A percentile compares a stretch with the other conserved stretches of the same genome.
These are phyloP conservation scores for Pecoramyces ruminantium DNA, from an alignment of 192 early-diverging fungal species.

Conservation along the genomic window DNA sequence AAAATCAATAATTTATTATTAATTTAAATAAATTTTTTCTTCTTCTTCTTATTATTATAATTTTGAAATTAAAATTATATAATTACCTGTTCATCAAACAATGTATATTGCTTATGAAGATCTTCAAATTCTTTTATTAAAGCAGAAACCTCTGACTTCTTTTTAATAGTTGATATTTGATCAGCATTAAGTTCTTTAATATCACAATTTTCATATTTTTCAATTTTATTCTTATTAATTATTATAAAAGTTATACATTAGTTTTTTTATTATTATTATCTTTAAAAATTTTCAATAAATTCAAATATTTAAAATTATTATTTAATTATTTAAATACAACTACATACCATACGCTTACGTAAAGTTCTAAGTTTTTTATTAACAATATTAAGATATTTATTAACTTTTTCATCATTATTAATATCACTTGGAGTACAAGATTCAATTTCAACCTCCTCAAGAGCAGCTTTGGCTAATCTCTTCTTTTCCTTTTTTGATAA, in stretches of 20 bases:
- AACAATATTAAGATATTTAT: background rate
- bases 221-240: background rate
- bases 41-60: too few species aligned
- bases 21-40: too few species aligned
- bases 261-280: too few species aligned
- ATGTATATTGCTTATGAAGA: background rate
- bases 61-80: too few species aligned
- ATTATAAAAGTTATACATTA: too few species aligned
- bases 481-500: background rate
- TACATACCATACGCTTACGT: background rate
- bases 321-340: too few species aligned
- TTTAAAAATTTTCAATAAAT: too few species aligned
- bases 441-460: background rate
- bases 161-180: background rate
- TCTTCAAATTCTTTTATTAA: background rate
- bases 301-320: too few species aligned
- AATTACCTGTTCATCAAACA: background rate
- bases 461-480: background rate
- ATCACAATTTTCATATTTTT: background rate
- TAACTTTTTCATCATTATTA: background rate
- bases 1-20: too few species aligned
- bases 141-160: background rate
- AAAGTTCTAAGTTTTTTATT: background rate
- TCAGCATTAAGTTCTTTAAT: background rate
- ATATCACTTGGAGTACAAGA: background rate